phyloP scores from a whole-genome alignment of 1,284 basidiomycete genomes.

The Retiboletus fuscus region DNA sequence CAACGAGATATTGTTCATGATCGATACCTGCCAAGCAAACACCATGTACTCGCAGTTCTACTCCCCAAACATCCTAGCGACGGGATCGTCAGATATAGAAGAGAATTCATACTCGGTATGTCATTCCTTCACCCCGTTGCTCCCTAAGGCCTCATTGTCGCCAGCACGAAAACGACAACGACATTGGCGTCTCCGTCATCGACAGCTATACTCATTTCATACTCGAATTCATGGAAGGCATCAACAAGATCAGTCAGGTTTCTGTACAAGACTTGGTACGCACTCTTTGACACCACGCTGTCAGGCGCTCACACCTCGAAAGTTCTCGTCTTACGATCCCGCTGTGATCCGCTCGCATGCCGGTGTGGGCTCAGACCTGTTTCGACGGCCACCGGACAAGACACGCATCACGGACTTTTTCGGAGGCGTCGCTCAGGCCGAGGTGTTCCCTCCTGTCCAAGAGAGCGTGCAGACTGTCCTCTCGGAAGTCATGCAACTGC shows the following conservation, averaged over 20 bases:
- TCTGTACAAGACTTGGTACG: constrained; percentile 89
- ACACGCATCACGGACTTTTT: constrained; percentile 95
- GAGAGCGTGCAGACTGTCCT: constrained; percentile 6
- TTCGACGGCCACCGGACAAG: constrained; percentile 73
- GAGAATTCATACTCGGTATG: constrained; percentile 95
- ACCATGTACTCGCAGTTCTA: constrained; percentile 96
- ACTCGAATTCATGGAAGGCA: constrained; percentile 90
- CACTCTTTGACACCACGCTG: constrained; percentile 23
- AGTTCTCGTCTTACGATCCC: constrained; percentile 88
- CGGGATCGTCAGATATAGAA: constrained; percentile 88
- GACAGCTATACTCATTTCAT: constrained; percentile 95
- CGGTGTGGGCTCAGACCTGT: constrained; percentile 89
- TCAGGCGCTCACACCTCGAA: constrained; percentile 22
- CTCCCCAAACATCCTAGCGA: constrained; percentile 95
- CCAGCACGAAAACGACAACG: constrained; percentile 91
- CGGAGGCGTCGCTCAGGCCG: constrained; percentile 89
- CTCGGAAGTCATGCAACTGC: neutral
- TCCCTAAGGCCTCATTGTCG: constrained; percentile 26
- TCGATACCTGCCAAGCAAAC: constrained; percentile 98
- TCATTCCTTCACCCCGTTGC: constrained; percentile 25
- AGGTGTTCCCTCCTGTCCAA: constrained; percentile 57
- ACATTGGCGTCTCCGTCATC: constrained; percentile 95
- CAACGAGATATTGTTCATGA: constrained; percentile 98
- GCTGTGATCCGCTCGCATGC: constrained; percentile 85
- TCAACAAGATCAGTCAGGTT: constrained; percentile 88